phyloP scores from a whole-genome alignment of 371 early-diverging fungal genomes.

The Hamiltosporidium magnivora region DNA sequence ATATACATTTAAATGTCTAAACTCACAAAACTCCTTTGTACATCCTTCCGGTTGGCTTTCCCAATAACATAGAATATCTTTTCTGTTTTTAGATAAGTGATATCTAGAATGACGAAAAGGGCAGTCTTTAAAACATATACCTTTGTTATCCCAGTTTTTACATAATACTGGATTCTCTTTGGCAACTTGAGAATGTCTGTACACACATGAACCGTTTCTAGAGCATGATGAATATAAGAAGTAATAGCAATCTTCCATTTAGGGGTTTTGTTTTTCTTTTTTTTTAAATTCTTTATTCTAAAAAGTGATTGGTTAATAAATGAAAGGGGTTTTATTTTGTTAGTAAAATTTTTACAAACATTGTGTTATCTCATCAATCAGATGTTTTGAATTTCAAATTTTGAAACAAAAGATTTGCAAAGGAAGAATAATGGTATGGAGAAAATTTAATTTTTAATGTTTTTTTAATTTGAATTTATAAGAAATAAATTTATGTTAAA shows the following conservation, averaged over 20 bases:
- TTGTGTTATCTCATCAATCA: no score
- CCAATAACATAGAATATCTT: constrained; percentile 48
- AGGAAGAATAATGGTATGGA: no score
- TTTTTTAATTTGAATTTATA: no score
- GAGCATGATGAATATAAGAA: constrained; percentile 54
- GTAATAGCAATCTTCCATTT: constrained; percentile 56
- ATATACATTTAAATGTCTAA: constrained; percentile 30
- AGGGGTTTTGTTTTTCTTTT: neutral
- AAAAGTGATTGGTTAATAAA: no score
- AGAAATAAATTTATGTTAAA: no score
- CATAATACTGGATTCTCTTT: constrained; percentile 45
- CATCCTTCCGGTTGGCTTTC: constrained; percentile 47
- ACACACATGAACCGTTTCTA: constrained; percentile 32
- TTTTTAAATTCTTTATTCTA: no score
- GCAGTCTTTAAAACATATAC: constrained; percentile 42
- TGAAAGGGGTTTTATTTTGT: no score
- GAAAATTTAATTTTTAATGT: no score
- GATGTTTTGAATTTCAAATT: no score
- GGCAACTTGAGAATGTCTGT: constrained; percentile 43
- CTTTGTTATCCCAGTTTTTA: constrained; percentile 38
- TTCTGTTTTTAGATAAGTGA: constrained; percentile 42
- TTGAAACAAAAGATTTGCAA: no score
- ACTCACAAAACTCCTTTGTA: constrained; percentile 47
- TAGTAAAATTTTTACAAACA: no score
- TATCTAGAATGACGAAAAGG: constrained; percentile 52